Percentiles rank a stretch among this genome's conserved stretches.
These are phyloP conservation scores for Penicillium herquei DNA, from an alignment of 495 filamentous ascomycete genomes.

Conservation along the genomic window DNA sequence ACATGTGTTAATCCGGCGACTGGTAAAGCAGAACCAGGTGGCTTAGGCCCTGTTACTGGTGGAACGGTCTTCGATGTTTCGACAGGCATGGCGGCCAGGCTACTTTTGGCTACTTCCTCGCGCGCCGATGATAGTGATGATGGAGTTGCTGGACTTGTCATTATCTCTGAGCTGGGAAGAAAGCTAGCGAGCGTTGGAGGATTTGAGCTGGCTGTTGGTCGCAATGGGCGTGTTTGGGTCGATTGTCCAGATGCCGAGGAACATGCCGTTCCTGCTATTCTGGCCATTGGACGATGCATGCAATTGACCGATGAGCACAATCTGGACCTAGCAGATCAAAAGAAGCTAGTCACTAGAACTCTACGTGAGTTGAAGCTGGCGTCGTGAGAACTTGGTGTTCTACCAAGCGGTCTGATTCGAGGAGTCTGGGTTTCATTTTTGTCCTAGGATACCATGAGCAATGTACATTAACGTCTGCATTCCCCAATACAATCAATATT, in stretches of 20 bases:
- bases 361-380: constrained; percentile 50
- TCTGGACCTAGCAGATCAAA: constrained; percentile 70
- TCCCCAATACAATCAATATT: neutral
- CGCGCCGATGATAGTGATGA: constrained; percentile 59
- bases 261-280: constrained; percentile 55
- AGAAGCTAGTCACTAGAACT: constrained; percentile 71
- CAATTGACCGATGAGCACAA: constrained; percentile 68
- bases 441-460: constrained; percentile 13
- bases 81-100: constrained; percentile 72
- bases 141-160: constrained; percentile 58
- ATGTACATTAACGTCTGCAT: constrained; percentile 7
- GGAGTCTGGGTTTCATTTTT: constrained; percentile 13
- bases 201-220: constrained; percentile 94
- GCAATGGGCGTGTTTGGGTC: constrained; percentile 93
- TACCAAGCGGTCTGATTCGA: constrained; percentile 2
- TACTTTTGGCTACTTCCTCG: constrained; percentile 52
- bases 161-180: constrained; percentile 81
- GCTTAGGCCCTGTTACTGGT: constrained; percentile 78
- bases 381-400: constrained; percentile 13
- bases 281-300: constrained; percentile 79
- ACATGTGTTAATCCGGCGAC: constrained; percentile 84
- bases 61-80: constrained; percentile 86
- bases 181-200: constrained; percentile 58
- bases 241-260: constrained; percentile 61
- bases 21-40: constrained; percentile 84